Percentiles rank a stretch among this genome's conserved stretches.
phyloP scores from a whole-genome alignment of 2,329 filamentous ascomycete species.

The Beauveria pseudobassiana region DNA sequence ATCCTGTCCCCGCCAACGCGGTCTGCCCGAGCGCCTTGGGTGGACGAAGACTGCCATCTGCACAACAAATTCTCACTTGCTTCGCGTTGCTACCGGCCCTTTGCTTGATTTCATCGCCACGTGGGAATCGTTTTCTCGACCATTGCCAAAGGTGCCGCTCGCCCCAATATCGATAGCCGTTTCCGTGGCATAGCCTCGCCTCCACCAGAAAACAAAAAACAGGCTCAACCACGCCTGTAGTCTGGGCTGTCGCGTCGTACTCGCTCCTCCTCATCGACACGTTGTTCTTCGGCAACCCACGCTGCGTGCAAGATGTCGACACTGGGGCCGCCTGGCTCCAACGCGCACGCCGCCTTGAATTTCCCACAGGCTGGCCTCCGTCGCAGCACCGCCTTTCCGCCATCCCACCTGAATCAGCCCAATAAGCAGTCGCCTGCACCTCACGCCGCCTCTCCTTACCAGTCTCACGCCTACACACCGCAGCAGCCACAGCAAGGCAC shows the following conservation, averaged over 20 bases:
- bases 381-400: slow-evolving; percentile 36
- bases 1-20: slow-evolving; percentile 6
- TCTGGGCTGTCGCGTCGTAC: slow-evolving; percentile 5
- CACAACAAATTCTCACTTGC: slow-evolving; percentile 2
- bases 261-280: background rate
- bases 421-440: slow-evolving; percentile 50
- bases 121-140: background rate
- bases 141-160: background rate
- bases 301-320: slow-evolving; percentile 33
- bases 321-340: slow-evolving; percentile 42
- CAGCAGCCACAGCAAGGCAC: slow-evolving; percentile 42
- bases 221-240: background rate
- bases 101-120: background rate
- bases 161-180: background rate
- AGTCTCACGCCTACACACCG: slow-evolving; percentile 44
- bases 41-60: background rate
- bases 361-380: slow-evolving; percentile 45
- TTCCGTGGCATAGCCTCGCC: background rate
- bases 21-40: background rate
- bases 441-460: slow-evolving; percentile 48
- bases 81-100: background rate
- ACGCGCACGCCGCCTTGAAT: slow-evolving; percentile 44
- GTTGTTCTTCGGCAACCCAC: background rate
- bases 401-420: slow-evolving; percentile 41
- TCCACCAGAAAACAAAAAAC: background rate